phyloP scores from a whole-genome alignment of 1,284 basidiomycete species.

The Stygiomarasmius scandens region DNA sequence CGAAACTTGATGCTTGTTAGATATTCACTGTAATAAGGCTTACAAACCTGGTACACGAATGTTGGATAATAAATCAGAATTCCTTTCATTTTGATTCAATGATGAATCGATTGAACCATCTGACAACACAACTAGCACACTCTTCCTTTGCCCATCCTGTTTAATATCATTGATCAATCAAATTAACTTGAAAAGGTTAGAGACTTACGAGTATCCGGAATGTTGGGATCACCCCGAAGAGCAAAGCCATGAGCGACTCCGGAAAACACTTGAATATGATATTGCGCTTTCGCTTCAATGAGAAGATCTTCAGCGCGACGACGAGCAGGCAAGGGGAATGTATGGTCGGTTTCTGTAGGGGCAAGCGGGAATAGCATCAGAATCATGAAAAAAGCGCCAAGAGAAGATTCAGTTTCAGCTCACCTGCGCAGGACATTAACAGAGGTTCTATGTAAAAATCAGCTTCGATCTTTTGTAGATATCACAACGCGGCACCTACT shows the following conservation, averaged over 20 bases:
- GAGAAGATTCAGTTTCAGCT: no score
- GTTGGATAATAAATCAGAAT: no score
- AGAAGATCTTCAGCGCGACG: conserved; percentile 27
- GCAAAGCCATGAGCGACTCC: conserved; percentile 25
- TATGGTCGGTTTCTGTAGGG: conserved; percentile 22
- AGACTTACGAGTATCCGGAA: conserved; percentile 19
- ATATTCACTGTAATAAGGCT: no score
- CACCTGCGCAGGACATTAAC: conserved; percentile 19
- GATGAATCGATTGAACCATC: conserved; percentile 17
- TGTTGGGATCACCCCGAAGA: conserved; percentile 20
- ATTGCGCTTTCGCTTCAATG: conserved; percentile 11
- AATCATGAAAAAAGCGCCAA: not conserved
- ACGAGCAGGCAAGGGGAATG: conserved; percentile 19
- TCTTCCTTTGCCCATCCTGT: conserved; percentile 21
- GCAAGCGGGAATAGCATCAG: not conserved
- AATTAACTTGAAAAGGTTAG: not conserved
- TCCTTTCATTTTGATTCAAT: no score
- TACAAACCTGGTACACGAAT: no score
- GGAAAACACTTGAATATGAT: conserved; percentile 23
- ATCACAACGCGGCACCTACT: no score
- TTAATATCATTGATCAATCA: not conserved
- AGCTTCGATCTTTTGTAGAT: no score
- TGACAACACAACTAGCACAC: conserved; percentile 18
- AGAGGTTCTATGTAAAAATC: conserved; percentile 15
- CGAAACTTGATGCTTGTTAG: no score